Conservation (phyloP, 176 grass and related monocot species). For the Stipa capillata region DNA sequence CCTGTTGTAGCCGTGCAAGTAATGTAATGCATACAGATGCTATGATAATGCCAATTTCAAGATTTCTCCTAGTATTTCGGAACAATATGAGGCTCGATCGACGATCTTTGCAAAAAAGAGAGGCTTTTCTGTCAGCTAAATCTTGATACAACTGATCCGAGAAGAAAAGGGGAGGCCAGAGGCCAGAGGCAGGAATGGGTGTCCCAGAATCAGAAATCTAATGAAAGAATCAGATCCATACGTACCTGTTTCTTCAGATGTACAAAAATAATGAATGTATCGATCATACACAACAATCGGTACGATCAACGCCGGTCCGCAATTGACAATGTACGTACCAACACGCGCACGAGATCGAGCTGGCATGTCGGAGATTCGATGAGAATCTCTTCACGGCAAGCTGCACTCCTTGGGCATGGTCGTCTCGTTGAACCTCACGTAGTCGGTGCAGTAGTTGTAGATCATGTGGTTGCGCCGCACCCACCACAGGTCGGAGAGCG, state of each 20-base stretch:
- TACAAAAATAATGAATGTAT: slow-evolving; percentile 12
- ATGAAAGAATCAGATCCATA: slow-evolving; percentile 31
- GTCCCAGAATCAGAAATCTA: slow-evolving; percentile 1
- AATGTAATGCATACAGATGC: background rate
- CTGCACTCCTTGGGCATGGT: slow-evolving; percentile 36
- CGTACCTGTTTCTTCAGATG: slow-evolving; percentile 19
- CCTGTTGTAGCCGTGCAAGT: background rate
- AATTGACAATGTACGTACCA: background rate
- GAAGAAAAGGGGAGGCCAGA: background rate
- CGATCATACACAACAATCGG: background rate
- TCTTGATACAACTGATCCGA: slow-evolving; percentile 17
- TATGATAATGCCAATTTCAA: background rate
- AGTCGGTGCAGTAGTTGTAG: slow-evolving; percentile 66
- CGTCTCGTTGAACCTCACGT: slow-evolving; percentile 21
- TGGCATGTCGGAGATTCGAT: too few relatives aligned
- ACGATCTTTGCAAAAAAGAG: too few relatives aligned
- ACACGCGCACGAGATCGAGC: background rate
- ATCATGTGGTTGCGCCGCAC: background rate
- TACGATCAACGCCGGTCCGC: background rate
- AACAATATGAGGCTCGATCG: background rate
- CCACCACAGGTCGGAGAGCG: background rate
- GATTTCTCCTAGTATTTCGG: too few relatives aligned
- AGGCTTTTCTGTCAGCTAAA: slow-evolving; percentile 14
- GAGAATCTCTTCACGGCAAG: background rate
- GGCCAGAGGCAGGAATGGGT: background rate